Evolutionary conservation across 495 filamentous ascomycete genomes (phyloP).

Genomic region (Viridothelium virens): DNA sequence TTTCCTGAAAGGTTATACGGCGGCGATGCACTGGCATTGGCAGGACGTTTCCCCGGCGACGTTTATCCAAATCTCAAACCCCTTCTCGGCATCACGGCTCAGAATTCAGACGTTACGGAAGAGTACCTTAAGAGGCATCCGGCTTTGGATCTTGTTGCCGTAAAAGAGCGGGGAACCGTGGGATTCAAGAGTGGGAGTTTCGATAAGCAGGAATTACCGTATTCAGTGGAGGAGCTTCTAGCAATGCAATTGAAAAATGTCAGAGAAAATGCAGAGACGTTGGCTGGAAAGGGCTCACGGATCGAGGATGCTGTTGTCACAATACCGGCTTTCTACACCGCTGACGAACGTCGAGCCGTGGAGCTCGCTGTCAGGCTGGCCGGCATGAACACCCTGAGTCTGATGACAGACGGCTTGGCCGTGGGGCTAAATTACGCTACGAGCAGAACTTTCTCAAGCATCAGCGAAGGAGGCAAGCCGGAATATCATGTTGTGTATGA

Average conservation of each 20-base stretch:
- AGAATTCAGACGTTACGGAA: constrained; percentile 42
- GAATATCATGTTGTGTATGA: constrained; percentile 93
- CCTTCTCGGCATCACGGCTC: constrained; percentile 62
- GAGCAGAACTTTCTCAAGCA: constrained; percentile 73
- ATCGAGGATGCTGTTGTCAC: constrained; percentile 82
- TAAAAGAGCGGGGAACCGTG: constrained; percentile 59
- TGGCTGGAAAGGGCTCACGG: constrained; percentile 69
- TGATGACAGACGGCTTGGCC: constrained; percentile 85
- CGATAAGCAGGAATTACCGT: constrained; percentile 57
- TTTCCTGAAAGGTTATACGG: constrained; percentile 91
- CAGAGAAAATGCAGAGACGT: constrained; percentile 70
- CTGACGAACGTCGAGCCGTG: constrained; percentile 78
- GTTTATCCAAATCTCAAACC: constrained; percentile 89
- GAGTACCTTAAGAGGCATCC: constrained; percentile 68
- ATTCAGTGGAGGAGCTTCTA: constrained; percentile 84
- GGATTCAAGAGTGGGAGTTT: constrained; percentile 71
- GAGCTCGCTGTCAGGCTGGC: constrained; percentile 77
- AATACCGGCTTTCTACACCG: constrained; percentile 82
- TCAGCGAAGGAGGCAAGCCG: constrained; percentile 76
- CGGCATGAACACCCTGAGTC: constrained; percentile 71
- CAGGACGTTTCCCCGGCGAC: constrained; percentile 82
- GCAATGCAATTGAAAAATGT: constrained; percentile 94
- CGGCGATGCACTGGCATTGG: constrained; percentile 78
- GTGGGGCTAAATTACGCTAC: constrained; percentile 95
- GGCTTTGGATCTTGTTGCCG: constrained; percentile 49